Base-by-base conservation (phyloP, 345 rosid genomes). In the Cardamine resedifolia region DNA sequence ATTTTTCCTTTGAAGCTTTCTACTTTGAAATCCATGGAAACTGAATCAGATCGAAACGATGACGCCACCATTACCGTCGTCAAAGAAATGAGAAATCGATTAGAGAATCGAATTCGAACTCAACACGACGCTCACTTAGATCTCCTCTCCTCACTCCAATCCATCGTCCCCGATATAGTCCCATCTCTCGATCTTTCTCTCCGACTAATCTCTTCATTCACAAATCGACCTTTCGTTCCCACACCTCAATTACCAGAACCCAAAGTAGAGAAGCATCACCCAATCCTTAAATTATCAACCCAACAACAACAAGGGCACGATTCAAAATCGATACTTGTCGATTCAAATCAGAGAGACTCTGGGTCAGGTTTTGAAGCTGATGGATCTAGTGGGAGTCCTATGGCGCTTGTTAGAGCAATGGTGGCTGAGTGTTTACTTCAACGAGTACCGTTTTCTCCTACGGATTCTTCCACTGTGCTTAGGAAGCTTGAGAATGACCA, bases 401-500 rank as follows among this genome's bases (percentile, higher is more conserved):
- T 88, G 80, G 77, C 84, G 3, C 77, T 83, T 10, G 96, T 90
- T 52, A 78, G 98, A 80, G 91, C 92, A 2, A 83, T 86, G 91
- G 99, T 96, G n/a, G 97, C 99, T 0, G 90, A 80, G 23, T 86
- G 94, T 70, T 79, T 96, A 78, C 78, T 90, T 69, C 94, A 86
- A 74, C 73, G 96, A 71, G 96, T 86, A 12, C 98, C 98, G 0
- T 95, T 85, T 77, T 75, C 83, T 3, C 74, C 91, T 7, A 88
- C 87, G 4, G 99, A 91, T 75, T 95, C 98, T 6, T 84, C 90
- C 1, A 91, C 86, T 31, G 83, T 95, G 50, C 77, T 85, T 59
- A 86, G 98, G 80, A 95, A 95, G 87, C 72, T 95, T 73, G 99
- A 95, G 89, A 90, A 89, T 66, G 94, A 90, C 67, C 81, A 83